A percentile compares a stretch with the other conserved stretches of the same genome.
phyloP scores from a whole-genome alignment of 176 grass and related monocot genomes.

The Eleusine indica region DNA sequence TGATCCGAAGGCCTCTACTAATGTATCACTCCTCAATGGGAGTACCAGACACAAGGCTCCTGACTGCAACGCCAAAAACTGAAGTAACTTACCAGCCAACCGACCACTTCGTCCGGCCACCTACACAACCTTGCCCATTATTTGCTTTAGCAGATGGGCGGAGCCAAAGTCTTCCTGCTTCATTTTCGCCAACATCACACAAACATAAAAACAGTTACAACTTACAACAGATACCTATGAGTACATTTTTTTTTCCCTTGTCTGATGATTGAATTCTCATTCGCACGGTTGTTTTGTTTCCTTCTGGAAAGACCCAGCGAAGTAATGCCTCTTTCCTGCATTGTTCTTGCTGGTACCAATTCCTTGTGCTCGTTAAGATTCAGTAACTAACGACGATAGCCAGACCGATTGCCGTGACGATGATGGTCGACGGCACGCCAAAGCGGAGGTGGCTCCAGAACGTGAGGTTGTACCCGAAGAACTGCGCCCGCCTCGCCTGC shows the following conservation, averaged over 20 bases:
- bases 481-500: conserved; percentile 75
- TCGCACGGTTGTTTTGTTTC: conserved; percentile 4
- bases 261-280: background rate
- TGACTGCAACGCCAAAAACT: conserved; percentile 5
- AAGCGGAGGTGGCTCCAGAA: conserved; percentile 95
- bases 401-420: conserved; percentile 76
- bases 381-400: conserved; percentile 62
- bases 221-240: conserved; percentile 10
- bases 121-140: conserved; percentile 36
- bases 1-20: background rate
- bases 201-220: conserved; percentile 35
- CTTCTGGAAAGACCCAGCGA: background rate
- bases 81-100: conserved; percentile 1
- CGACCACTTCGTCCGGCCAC: conserved; percentile 3
- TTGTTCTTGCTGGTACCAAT: background rate
- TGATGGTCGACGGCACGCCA: conserved; percentile 77
- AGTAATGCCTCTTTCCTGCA: conserved; percentile 4
- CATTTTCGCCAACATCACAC: conserved; percentile 19
- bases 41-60: background rate
- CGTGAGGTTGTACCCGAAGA: conserved; percentile 82
- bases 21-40: background rate
- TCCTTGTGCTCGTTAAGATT: conserved; percentile 30
- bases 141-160: conserved; percentile 38
- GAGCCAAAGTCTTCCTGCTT: background rate
- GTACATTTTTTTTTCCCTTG: conserved; percentile 4